These are phyloP conservation scores for Zygosaccharomyces kombuchaensis DNA, from an alignment of 805 yeast genomes.

Conservation along the genomic window DNA sequence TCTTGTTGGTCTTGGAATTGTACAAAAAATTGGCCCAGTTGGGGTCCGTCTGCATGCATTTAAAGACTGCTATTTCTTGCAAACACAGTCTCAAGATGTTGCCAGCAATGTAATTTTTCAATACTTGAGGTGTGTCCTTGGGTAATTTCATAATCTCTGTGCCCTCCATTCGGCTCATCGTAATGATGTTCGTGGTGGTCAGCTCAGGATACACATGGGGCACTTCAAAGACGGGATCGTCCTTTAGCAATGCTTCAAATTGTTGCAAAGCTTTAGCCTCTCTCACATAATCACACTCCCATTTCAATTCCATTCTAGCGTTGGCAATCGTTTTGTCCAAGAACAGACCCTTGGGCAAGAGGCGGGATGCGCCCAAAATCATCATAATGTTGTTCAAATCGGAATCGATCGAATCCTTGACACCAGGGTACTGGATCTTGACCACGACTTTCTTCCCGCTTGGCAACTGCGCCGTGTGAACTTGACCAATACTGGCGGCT, in stretches of 20 bases:
- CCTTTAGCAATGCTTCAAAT: slow-evolving; percentile 57
- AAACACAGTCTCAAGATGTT: slow-evolving; percentile 83
- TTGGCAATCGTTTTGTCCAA: slow-evolving; percentile 88
- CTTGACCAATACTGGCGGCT: slow-evolving; percentile 97
- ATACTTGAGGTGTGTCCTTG: slow-evolving; percentile 57
- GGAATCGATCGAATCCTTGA: slow-evolving; percentile 86
- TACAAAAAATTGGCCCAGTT: slow-evolving; percentile 97
- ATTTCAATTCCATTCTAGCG: slow-evolving; percentile 86
- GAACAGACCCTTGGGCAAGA: slow-evolving; percentile 87
- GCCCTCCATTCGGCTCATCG: slow-evolving; percentile 88
- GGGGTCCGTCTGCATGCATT: slow-evolving; percentile 98
- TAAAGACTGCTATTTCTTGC: slow-evolving; percentile 75
- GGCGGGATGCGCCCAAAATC: slow-evolving; percentile 77
- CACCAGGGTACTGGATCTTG: slow-evolving; percentile 97
- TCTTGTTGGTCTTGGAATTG: slow-evolving; percentile 61
- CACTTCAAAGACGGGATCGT: slow-evolving; percentile 62
- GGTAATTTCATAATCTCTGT: slow-evolving; percentile 72
- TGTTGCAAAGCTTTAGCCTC: slow-evolving; percentile 75
- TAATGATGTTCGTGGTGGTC: slow-evolving; percentile 77
- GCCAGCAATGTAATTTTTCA: slow-evolving; percentile 76
- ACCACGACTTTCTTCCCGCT: slow-evolving; percentile 78
- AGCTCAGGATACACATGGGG: slow-evolving; percentile 76
- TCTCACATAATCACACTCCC: slow-evolving; percentile 96
- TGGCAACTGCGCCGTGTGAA: slow-evolving; percentile 73
- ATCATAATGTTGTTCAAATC: slow-evolving; percentile 82